Evolutionary conservation across 345 rosid species (phyloP).

Genomic region (Eutrema yunnanense): DNA sequence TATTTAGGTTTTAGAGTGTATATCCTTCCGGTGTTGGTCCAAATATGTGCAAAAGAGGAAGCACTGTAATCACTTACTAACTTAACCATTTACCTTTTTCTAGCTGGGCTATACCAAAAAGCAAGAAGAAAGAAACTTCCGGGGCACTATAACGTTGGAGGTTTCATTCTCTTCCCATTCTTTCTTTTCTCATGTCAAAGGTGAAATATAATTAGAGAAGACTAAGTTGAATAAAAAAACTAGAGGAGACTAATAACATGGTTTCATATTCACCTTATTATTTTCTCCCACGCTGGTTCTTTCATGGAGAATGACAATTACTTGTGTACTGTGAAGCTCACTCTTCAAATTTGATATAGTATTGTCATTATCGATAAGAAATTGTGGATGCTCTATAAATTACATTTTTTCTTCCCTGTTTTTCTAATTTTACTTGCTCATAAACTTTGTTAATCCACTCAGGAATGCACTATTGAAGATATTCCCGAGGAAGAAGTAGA

Average conservation of each 20-base stretch:
- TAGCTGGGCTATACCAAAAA: constrained; percentile 98
- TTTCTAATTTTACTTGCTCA: background rate
- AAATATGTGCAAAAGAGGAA: constrained; percentile 6
- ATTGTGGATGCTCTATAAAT: background rate
- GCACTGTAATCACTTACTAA: background rate
- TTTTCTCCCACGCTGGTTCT: background rate
- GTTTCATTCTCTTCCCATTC: constrained; percentile 35
- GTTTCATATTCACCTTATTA: constrained; percentile 7
- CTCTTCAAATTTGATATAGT: background rate
- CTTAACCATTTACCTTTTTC: constrained; percentile 18
- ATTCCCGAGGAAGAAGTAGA: constrained; percentile 67
- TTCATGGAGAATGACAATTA: background rate
- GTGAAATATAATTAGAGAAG: background rate
- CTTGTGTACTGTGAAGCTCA: background rate
- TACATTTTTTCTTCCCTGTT: background rate
- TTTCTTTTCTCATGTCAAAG: background rate
- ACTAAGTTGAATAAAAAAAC: background rate
- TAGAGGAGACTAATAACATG: background rate
- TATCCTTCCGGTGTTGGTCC: constrained; percentile 1
- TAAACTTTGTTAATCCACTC: constrained; percentile 10
- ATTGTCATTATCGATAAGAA: background rate
- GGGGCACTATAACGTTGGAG: constrained; percentile 94
- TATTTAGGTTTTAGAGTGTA: background rate
- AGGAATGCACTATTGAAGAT: constrained; percentile 95
- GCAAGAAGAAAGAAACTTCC: constrained; percentile 90